phyloP scores from a whole-genome alignment of 2,329 filamentous ascomycete species.

The Venturia carpophila region DNA sequence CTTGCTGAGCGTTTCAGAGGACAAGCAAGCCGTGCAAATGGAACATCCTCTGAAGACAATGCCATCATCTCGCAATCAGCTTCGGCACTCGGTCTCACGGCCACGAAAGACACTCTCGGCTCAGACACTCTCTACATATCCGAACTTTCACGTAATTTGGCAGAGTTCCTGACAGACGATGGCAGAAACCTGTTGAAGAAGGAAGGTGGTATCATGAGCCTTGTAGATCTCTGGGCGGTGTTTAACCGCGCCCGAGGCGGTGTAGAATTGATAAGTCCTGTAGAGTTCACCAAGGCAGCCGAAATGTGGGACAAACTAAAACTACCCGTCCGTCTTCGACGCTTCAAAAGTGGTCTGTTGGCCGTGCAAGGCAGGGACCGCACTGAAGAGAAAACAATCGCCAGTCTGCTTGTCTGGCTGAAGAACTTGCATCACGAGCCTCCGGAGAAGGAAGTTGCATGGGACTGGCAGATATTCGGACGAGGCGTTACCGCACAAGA shows the following conservation, averaged over 20 bases:
- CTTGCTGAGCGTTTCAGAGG: conserved; percentile 81
- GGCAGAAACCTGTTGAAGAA: conserved; percentile 65
- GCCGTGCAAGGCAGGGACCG: conserved; percentile 84
- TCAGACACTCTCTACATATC: conserved; percentile 86
- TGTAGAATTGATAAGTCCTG: conserved; percentile 85
- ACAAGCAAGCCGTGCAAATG: conserved; percentile 51
- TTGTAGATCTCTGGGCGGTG: conserved; percentile 87
- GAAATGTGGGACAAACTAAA: conserved; percentile 80
- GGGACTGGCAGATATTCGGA: conserved; percentile 73
- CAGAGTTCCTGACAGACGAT: conserved; percentile 85
- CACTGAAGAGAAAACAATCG: conserved; percentile 84
- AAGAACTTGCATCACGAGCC: conserved; percentile 60
- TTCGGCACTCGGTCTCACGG: conserved; percentile 77
- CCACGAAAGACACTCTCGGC: conserved; percentile 87
- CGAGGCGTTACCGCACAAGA: conserved; percentile 85
- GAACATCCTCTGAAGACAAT: conserved; percentile 51
- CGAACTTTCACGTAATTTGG: conserved; percentile 73
- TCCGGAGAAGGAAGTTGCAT: conserved; percentile 56
- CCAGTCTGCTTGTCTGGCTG: conserved; percentile 68
- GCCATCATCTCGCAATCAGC: conserved; percentile 73
- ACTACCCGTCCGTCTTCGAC: conserved; percentile 75
- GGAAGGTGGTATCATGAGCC: conserved; percentile 78
- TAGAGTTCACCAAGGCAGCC: conserved; percentile 86
- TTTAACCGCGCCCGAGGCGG: conserved; percentile 91
- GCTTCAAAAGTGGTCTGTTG: conserved; percentile 88